Conservation (phyloP, 225 moss, liverwort and hornwort species). For the Thuidium tamariscinum region DNA sequence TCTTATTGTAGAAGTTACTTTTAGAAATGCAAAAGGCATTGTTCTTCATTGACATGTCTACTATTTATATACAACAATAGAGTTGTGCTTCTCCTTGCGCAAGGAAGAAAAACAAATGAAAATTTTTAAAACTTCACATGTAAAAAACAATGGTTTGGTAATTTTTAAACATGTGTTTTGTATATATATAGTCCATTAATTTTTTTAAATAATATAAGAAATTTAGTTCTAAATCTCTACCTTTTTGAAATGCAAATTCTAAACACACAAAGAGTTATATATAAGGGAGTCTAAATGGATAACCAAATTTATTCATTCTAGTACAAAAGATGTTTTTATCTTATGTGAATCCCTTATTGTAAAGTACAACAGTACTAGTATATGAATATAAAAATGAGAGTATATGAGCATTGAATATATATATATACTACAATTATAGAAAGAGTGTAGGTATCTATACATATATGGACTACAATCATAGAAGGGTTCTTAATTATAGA, state of each 20-base stretch:
- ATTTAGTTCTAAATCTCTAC: background rate
- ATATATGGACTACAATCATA: too few relatives aligned
- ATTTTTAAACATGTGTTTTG: background rate
- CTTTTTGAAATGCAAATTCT: background rate
- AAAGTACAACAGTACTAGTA: too few relatives aligned
- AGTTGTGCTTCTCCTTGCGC: rapidly evolving
- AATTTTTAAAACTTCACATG: background rate
- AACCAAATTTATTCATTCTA: background rate
- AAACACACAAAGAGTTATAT: rapidly evolving
- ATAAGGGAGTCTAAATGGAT: background rate
- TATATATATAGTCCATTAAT: too few relatives aligned
- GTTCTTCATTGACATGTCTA: background rate
- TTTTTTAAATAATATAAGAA: too few relatives aligned
- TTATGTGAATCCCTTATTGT: background rate
- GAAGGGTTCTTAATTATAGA: too few relatives aligned
- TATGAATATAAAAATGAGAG: too few relatives aligned
- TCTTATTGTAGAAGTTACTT: too few relatives aligned
- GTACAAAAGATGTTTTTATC: background rate
- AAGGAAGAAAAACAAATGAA: rapidly evolving
- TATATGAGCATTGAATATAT: too few relatives aligned
- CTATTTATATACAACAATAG: background rate
- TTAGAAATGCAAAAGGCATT: background rate
- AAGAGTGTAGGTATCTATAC: too few relatives aligned
- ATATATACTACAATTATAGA: too few relatives aligned
- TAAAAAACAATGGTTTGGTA: background rate